Percentiles rank a stretch among this genome's conserved stretches.
Conservation (phyloP, 208 protist genomes). For the Leptomonas pyrrhocoris region DNA sequence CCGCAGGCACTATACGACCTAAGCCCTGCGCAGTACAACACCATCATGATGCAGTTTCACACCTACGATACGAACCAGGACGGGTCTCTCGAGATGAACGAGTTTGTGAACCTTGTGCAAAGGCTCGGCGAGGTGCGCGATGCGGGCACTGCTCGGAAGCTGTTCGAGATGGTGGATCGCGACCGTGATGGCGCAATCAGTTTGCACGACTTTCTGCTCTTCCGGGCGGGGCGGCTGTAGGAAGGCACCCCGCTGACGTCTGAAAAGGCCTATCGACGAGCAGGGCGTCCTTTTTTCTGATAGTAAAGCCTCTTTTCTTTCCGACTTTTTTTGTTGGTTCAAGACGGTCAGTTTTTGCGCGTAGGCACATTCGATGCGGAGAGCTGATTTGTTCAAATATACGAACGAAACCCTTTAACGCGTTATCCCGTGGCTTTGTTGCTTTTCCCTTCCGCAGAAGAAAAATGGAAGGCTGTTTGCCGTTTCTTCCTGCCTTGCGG, state of each 20-base stretch:
- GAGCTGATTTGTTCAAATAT: no score
- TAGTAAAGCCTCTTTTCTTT: no score
- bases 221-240: constrained; percentile 38
- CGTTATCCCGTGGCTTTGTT: no score
- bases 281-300: no score
- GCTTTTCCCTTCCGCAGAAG: no score
- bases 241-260: background rate
- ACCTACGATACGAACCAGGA: constrained; percentile 72
- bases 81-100: constrained; percentile 57
- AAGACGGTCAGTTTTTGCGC: no score
- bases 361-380: no score
- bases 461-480: no score
- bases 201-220: constrained; percentile 80
- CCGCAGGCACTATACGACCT: constrained; percentile 74
- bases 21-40: constrained; percentile 81
- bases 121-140: constrained; percentile 51
- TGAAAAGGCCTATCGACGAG: no score
- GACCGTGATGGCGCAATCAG: constrained; percentile 53
- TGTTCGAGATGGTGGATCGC: constrained; percentile 70
- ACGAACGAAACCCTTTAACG: no score
- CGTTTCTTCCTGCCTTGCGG: no score
- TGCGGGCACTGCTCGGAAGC: constrained; percentile 22
- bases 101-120: constrained; percentile 62
- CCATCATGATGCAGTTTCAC: constrained; percentile 89
- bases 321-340: no score